Base-by-base conservation (phyloP, 2,329 filamentous ascomycete species). In the Podosphaera xanthii region DNA sequence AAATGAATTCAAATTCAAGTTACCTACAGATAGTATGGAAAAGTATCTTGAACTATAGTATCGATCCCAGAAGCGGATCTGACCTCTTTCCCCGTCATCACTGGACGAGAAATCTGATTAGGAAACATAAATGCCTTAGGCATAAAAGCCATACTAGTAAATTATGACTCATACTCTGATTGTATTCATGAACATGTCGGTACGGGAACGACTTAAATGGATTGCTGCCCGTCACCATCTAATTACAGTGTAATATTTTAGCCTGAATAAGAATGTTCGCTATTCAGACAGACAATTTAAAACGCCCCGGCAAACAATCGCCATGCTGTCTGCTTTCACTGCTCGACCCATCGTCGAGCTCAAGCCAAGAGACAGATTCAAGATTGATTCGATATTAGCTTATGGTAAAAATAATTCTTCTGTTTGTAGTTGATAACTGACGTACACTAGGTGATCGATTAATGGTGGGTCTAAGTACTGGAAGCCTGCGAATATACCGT, bases 281-380 rank as follows among this genome's bases (percentile, higher is more conserved):
- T 44, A 14, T 14, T 2, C 40, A 3, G n/a, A 7, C n/a, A 3
- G 40, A 44, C 10, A 44, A 44, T 14, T 6, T 12, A 12, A 44
- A 4, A 44, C 5, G 9, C 5, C n/a, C 65, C 64, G 65, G 66
- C 63, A 59, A 36, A 42, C 59, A 38, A 56, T 61, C 71, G 76
- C 76, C 72, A 96, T 96, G 92, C 84, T 98, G 73, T 94, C 91
- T 73, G 92, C 92, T 70, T 98, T 98, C 74, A 94, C 86, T 66
- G 90, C 92, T 75, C 86, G 87, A 69, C 87, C 90, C 64, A 91
- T 98, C 71, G 86, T 97, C 77, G 92, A 98, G 86, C 85, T 98
- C 68, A 90, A 86, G 75, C 83, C 83, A 72, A 84, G 87, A 72
- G 91, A 97, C 80, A 96, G 94, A 76, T 94, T 87, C 64, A 92